A percentile compares a stretch with the other conserved stretches of the same genome.
Evolutionary conservation across 352 stramenopile species (phyloP).

Genomic region (Phytophthora quininea): DNA sequence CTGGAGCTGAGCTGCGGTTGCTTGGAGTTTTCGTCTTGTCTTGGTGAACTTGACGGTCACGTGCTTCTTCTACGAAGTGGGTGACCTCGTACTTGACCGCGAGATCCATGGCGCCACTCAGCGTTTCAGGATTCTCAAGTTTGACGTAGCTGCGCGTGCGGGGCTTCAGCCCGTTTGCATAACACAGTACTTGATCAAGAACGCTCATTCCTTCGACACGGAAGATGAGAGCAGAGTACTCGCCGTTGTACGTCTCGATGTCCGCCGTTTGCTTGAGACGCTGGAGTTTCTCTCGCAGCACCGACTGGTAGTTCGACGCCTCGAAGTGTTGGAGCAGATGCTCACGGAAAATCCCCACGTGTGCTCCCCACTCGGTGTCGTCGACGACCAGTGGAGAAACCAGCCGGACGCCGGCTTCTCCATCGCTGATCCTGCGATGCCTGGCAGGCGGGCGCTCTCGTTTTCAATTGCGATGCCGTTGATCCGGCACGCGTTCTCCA

Average conservation of each 20-base stretch:
- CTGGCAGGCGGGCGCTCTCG: neutral
- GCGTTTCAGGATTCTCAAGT: constrained; percentile 2
- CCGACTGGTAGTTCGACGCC: neutral
- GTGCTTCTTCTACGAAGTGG: constrained; percentile 4
- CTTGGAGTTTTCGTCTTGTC: constrained; percentile 1
- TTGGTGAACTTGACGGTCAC: neutral
- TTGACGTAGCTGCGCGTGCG: constrained; percentile 9
- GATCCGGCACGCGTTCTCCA: constrained; percentile 8
- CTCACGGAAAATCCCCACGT: constrained; percentile 7
- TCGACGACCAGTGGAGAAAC: neutral
- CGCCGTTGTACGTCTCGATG: neutral
- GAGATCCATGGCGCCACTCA: constrained; percentile 2
- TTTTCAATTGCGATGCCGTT: constrained; percentile 6
- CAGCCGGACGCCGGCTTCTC: neutral
- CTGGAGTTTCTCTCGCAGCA: neutral
- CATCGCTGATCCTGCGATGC: constrained; percentile 4
- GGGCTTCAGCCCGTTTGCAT: neutral
- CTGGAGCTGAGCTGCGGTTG: neutral
- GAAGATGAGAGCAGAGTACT: neutral
- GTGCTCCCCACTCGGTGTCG: neutral
- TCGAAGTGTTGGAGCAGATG: constrained; percentile 1
- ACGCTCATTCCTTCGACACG: neutral
- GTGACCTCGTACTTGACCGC: constrained; percentile 6
- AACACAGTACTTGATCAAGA: neutral
- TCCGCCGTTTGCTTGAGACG: neutral